Evolutionary conservation across 257 asterid species (phyloP).

Genomic region (Haberlea rhodopensis): DNA sequence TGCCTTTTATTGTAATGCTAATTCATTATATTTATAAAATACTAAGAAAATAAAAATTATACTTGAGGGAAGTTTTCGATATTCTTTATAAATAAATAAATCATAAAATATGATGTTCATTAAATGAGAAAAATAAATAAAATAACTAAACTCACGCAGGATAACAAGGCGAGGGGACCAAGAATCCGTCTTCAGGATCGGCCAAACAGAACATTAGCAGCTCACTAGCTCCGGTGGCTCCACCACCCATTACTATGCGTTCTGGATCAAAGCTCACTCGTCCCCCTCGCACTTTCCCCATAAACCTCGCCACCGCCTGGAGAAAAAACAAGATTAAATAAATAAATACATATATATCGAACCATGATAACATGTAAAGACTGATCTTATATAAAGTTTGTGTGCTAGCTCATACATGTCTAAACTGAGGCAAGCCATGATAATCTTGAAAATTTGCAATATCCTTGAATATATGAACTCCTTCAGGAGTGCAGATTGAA

Average conservation of each 20-base stretch:
- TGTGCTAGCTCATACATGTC: slow-evolving; percentile 39
- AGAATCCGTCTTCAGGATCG: slow-evolving; percentile 64
- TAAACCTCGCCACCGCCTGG: slow-evolving; percentile 75
- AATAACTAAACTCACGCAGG: slow-evolving; percentile 55
- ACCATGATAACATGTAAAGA: no score
- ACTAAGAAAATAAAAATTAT: no score
- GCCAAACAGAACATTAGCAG: slow-evolving; percentile 66
- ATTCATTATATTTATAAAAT: no score
- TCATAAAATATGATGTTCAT: no score
- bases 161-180: slow-evolving; percentile 83
- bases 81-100: no score
- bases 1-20: background rate
- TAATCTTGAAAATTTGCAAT: slow-evolving; percentile 75
- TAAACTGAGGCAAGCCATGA: slow-evolving; percentile 71
- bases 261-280: slow-evolving; percentile 61
- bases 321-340: background rate
- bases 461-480: slow-evolving; percentile 48
- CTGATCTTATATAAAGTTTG: no score
- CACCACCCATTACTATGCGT: slow-evolving; percentile 77
- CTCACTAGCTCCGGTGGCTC: slow-evolving; percentile 90
- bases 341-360: background rate
- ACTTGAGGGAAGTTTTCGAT: no score
- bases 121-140: no score
- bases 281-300: slow-evolving; percentile 63
- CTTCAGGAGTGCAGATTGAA: slow-evolving; percentile 66